Conservation (phyloP, 352 stramenopile genomes). For the Aphanomyces stellatus region DNA sequence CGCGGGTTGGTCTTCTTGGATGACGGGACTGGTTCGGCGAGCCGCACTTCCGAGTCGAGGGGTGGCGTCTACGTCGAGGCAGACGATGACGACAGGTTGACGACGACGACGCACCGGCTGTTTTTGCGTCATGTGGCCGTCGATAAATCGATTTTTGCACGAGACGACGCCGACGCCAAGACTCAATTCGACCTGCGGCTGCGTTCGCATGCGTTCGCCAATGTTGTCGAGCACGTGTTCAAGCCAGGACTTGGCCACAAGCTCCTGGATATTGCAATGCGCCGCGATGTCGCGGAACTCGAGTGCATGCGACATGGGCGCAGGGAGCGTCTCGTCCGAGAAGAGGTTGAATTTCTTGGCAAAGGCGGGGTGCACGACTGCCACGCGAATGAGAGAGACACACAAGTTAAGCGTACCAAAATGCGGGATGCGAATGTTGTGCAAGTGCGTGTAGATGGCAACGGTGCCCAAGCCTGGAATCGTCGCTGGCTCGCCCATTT, state of each 20-base stretch:
- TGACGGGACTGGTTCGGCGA: conserved; percentile 26
- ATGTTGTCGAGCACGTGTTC: conserved; percentile 43
- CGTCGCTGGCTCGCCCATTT: conserved; percentile 53
- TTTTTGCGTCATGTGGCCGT: conserved; percentile 40
- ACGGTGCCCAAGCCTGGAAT: conserved; percentile 65
- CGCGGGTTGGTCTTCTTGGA: neutral
- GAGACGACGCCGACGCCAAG: conserved; percentile 48
- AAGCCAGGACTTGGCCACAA: conserved; percentile 54
- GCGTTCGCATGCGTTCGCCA: conserved; percentile 37
- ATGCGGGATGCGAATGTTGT: conserved; percentile 47
- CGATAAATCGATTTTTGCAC: conserved; percentile 37
- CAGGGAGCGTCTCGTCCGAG: neutral
- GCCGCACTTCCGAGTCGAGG: conserved; percentile 44
- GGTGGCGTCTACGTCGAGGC: no score
- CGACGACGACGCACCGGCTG: conserved; percentile 28
- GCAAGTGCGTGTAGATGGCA: conserved; percentile 34
- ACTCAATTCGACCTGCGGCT: conserved; percentile 50
- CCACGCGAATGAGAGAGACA: neutral
- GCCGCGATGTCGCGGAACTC: conserved; percentile 11
- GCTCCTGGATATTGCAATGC: conserved; percentile 27
- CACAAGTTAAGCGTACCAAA: conserved; percentile 35
- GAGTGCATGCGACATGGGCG: neutral
- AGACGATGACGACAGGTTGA: neutral
- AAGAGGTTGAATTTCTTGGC: neutral
- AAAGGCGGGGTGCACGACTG: conserved; percentile 10